Evolutionary conservation across 345 rosid genomes (phyloP).

Genomic region (Hirschfeldia incana): DNA sequence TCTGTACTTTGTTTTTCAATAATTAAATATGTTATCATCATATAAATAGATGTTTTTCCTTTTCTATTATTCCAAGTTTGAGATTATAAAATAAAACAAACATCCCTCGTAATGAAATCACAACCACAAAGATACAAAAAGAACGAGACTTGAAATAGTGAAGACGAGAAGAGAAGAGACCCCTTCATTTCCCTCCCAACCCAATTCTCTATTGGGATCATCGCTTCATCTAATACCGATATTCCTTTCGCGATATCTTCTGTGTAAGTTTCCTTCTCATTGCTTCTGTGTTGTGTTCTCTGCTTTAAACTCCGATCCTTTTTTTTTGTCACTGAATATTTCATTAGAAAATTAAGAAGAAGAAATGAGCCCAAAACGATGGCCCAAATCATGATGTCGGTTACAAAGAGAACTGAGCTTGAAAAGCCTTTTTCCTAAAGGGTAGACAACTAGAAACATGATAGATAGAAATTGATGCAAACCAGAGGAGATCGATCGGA

Average conservation of each 20-base stretch:
- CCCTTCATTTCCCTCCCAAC: not conserved
- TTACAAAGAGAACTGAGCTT: no score
- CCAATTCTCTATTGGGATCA: not conserved
- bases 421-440: no score
- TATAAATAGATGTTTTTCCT: not conserved
- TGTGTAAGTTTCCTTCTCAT: not conserved
- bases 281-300: not conserved
- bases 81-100: not conserved
- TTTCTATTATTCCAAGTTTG: not conserved
- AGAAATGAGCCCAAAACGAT: no score
- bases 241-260: not conserved
- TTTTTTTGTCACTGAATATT: no score
- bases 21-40: not conserved
- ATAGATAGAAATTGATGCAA: no score
- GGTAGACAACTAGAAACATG: no score
- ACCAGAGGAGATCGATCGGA: no score
- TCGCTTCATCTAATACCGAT: not conserved
- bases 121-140: not conserved
- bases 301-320: not conserved
- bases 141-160: not conserved
- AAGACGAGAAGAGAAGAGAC: not conserved
- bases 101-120: not conserved
- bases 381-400: no score
- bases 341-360: no score
- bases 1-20: not conserved